Evolutionary conservation across 768 basidiomycete genomes (phyloP).

Genomic region (Rubroboletus satanas): DNA sequence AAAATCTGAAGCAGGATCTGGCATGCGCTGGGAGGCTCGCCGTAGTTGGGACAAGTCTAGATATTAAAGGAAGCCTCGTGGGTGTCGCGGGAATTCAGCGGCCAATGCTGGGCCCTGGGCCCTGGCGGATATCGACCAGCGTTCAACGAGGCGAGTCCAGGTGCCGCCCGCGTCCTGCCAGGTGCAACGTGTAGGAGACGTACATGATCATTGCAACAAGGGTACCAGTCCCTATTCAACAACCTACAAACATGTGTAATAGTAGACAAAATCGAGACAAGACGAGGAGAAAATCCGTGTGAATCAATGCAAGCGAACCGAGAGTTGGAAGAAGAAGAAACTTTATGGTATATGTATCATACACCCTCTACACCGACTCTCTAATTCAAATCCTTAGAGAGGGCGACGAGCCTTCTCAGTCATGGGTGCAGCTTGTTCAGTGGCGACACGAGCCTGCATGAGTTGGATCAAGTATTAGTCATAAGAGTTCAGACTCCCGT

Average conservation of each 20-base stretch:
- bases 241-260: constrained; percentile 15
- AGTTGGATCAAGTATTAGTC: constrained; percentile 1
- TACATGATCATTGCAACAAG: constrained; percentile 1
- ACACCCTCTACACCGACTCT: neutral
- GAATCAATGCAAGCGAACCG: constrained; percentile 18
- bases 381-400: constrained; percentile 12
- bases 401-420: constrained; percentile 27
- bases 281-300: constrained; percentile 15
- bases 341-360: constrained; percentile 2
- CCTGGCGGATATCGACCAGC: neutral
- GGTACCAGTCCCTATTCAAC: constrained; percentile 24
- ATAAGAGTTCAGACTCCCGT: constrained; percentile 1
- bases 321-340: constrained; percentile 3
- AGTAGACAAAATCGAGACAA: constrained; percentile 11
- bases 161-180: neutral
- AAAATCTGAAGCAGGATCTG: neutral
- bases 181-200: neutral
- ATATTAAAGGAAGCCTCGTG: neutral
- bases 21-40: neutral
- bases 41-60: neutral
- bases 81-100: neutral
- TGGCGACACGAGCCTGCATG: constrained; percentile 16
- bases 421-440: constrained; percentile 24
- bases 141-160: neutral
- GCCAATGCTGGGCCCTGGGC: no score